These are phyloP conservation scores for Suillus placidus DNA, from an alignment of 768 basidiomycete species.

Conservation along the genomic window DNA sequence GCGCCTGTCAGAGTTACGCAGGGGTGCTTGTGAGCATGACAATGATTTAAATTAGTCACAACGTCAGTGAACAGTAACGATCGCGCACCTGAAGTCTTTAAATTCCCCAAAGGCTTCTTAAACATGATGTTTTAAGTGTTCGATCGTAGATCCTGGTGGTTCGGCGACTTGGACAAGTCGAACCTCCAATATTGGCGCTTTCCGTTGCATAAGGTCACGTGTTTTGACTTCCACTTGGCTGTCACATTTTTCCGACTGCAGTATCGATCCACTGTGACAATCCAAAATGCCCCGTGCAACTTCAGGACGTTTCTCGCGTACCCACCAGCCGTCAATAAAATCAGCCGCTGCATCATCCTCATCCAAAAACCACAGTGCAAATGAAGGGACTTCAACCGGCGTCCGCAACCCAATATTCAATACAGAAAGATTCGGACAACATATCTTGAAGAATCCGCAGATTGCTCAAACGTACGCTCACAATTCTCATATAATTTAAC, in stretches of 20 bases:
- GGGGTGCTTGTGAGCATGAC: slow-evolving; percentile 46
- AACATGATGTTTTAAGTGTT: slow-evolving; percentile 52
- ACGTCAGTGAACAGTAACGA: neutral
- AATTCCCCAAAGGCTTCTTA: slow-evolving; percentile 70
- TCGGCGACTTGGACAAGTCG: neutral
- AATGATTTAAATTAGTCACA: neutral
- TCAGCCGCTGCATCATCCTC: slow-evolving; percentile 23
- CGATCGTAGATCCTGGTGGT: neutral
- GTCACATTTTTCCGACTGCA: neutral
- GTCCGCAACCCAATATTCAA: slow-evolving; percentile 90
- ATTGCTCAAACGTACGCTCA: slow-evolving; percentile 81
- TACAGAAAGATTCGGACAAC: slow-evolving; percentile 94
- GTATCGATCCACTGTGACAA: neutral
- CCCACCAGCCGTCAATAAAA: slow-evolving; percentile 66
- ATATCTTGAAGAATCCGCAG: slow-evolving; percentile 93
- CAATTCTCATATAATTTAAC: slow-evolving; percentile 23
- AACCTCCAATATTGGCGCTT: neutral
- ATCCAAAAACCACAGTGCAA: slow-evolving; percentile 48
- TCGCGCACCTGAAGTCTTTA: slow-evolving; percentile 63
- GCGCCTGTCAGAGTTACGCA: slow-evolving; percentile 72
- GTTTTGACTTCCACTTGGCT: neutral
- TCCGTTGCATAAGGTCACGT: neutral
- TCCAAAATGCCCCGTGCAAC: slow-evolving; percentile 77
- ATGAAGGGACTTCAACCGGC: slow-evolving; percentile 41
- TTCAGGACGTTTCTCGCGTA: slow-evolving; percentile 68